Evolutionary conservation across 2,329 filamentous ascomycete genomes (phyloP).

Genomic region (Trichoderma pleuroti): DNA sequence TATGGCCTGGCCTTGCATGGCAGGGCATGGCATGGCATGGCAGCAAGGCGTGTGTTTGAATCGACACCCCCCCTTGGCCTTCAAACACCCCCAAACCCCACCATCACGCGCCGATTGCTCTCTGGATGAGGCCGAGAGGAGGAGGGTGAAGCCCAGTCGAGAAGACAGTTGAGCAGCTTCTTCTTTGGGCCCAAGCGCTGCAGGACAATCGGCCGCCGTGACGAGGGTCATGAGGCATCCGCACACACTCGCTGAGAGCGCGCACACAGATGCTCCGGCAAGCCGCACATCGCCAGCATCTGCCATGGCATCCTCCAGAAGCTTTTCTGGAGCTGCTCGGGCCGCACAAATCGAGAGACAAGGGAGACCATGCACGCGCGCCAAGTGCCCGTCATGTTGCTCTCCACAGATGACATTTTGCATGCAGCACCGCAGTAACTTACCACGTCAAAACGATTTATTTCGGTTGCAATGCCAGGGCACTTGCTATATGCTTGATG

Average conservation of each 20-base stretch:
- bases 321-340: constrained; percentile 12
- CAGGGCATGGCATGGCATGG: neutral
- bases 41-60: constrained; percentile 6
- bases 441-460: constrained; percentile 17
- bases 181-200: constrained; percentile 18
- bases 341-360: neutral
- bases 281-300: constrained; percentile 2
- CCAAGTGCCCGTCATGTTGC: neutral
- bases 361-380: neutral
- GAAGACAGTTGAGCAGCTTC: constrained; percentile 15
- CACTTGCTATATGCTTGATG: constrained; percentile 1
- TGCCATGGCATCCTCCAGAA: neutral
- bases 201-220: constrained; percentile 12
- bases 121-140: constrained; percentile 20
- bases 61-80: constrained; percentile 10
- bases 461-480: neutral
- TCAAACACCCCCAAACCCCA: constrained; percentile 12
- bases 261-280: constrained; percentile 14
- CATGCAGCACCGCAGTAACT: constrained; percentile 20
- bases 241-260: neutral
- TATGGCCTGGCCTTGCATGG: neutral
- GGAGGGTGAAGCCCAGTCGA: constrained; percentile 17
- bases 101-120: constrained; percentile 20
- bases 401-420: constrained; percentile 8
- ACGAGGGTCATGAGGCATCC: constrained; percentile 19